Evolutionary conservation across 345 rosid genomes (phyloP).

Genomic region (Populus pruinosa): DNA sequence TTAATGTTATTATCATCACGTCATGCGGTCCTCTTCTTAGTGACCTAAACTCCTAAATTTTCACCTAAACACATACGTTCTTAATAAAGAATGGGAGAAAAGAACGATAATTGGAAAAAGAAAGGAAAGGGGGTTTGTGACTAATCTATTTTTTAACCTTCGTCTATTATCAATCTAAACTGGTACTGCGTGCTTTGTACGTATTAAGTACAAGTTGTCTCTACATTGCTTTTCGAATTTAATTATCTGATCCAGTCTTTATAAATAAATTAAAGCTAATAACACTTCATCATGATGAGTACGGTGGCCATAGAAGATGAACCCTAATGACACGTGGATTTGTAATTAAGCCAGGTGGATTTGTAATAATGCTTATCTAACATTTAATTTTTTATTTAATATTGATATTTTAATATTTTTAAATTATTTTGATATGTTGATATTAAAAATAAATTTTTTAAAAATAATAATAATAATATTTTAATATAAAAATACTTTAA

Average conservation of each 20-base stretch:
- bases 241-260: not conserved
- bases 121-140: not conserved
- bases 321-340: not conserved
- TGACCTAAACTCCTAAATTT: not conserved
- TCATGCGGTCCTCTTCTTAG: not conserved
- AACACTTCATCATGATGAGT: slow-evolving; percentile 7
- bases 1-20: not conserved
- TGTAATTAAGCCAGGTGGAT: slow-evolving; percentile 12
- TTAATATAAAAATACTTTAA: no score
- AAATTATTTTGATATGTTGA: no score
- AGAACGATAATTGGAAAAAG: not conserved
- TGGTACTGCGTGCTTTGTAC: slow-evolving; percentile 14
- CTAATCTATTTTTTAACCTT: not conserved
- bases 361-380: no score
- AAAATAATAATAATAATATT: no score
- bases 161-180: not conserved
- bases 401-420: no score
- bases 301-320: not conserved
- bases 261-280: not conserved
- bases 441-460: no score
- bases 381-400: no score
- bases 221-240: not conserved
- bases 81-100: not conserved
- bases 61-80: not conserved
- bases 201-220: slow-evolving; percentile 19